Conservation (phyloP, 148 eudicot genomes). For the Pharnaceum exiguum region DNA sequence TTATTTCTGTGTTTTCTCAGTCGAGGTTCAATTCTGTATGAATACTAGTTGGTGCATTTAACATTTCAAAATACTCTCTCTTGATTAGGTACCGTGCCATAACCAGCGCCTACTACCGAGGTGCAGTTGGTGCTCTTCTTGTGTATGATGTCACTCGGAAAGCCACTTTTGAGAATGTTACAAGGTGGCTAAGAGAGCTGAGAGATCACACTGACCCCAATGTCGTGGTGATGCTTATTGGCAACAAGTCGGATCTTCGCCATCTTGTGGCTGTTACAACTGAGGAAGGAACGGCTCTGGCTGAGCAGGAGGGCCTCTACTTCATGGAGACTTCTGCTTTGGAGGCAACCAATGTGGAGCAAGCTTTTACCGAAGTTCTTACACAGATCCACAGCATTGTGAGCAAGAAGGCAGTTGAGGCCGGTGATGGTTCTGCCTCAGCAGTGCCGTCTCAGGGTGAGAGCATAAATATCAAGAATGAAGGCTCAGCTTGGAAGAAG, state of each 20-base stretch:
- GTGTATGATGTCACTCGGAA: slow-evolving; percentile 87
- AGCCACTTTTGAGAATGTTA: slow-evolving; percentile 67
- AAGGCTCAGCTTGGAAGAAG: slow-evolving; percentile 59
- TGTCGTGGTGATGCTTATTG: slow-evolving; percentile 87
- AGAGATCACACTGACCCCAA: slow-evolving; percentile 87
- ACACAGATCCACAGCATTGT: slow-evolving; percentile 65
- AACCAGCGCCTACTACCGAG: slow-evolving; percentile 91
- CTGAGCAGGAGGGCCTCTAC: slow-evolving; percentile 65
- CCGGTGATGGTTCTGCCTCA: slow-evolving; percentile 52
- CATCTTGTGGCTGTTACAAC: slow-evolving; percentile 74
- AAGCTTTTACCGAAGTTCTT: slow-evolving; percentile 71
- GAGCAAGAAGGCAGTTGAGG: slow-evolving; percentile 81
- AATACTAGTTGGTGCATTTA: no score
- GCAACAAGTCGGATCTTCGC: slow-evolving; percentile 87
- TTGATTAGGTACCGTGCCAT: slow-evolving; percentile 77
- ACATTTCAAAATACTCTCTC: background rate
- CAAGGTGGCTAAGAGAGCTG: slow-evolving; percentile 79
- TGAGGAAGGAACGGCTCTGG: slow-evolving; percentile 64
- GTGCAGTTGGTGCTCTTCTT: slow-evolving; percentile 86
- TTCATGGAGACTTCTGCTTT: slow-evolving; percentile 94
- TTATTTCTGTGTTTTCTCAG: background rate
- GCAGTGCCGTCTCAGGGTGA: slow-evolving; percentile 60
- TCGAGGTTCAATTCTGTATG: background rate
- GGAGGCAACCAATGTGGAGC: slow-evolving; percentile 85
- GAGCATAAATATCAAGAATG: slow-evolving; percentile 55